Base-by-base conservation (phyloP, 2,329 filamentous ascomycete species). In the Berkeleyomyces basicola region DNA sequence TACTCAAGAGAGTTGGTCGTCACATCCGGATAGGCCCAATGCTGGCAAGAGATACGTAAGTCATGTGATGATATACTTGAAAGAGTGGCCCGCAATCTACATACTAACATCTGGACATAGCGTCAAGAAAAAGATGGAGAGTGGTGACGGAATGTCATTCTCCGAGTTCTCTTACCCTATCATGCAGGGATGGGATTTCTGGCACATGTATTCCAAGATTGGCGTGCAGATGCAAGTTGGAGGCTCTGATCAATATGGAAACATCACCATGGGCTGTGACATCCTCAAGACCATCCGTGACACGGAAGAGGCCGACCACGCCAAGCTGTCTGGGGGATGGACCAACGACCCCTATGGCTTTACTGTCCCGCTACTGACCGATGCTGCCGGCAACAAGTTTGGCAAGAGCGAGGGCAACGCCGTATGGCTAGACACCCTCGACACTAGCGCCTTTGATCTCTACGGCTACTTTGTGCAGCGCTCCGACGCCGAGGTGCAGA, bases 111-210 rank as follows among this genome's bases (percentile, higher is more conserved):
- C 23, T 9, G 14, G 1, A n/a, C 5, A 11, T 37, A 77, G 75
- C 42, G 90, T 95, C 62, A 93, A 90, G 73, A 85, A 83, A 63
- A 89, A 90, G 70, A 80, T 97, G 78, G 80, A 81, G n/a, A 84
- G 84, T 61, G 89, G 90, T 44, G 88, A 93, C 66, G 95, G 93
- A 68, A 92, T 99, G 86, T 95, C 91, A 0, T 87, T 95, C 69
- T 86, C 89, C 43, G 93, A 99, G 71, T 96, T 99, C 72, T 82
- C 84, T 49, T 99, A 99, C 70, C 93, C 95, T 0, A 75, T 99
- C 14, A 82, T 97, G 69, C 93, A 99, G 72, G 90, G 87, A 31
- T 97, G 91, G 87, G 93, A 99, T 72, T 99, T 91, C 82, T 97
- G 89, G 88, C 80, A 88, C 68, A 80, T 97, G 75, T 95, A 88